These are phyloP conservation scores for Stevia rebaudiana DNA, from an alignment of 140 eudicot species.

Conservation along the genomic window DNA sequence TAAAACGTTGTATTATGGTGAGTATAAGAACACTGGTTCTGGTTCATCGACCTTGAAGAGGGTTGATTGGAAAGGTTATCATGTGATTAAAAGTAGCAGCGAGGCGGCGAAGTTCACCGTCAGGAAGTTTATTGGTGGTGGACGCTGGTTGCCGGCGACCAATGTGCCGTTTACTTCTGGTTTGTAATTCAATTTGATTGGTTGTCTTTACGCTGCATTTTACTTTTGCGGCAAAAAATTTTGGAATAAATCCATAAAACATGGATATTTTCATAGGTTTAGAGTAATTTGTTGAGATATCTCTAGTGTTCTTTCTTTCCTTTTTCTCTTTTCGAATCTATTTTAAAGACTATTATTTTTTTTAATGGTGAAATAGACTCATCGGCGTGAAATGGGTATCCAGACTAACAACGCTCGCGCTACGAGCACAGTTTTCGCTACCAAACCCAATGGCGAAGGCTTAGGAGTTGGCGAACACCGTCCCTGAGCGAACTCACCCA, in stretches of 20 bases:
- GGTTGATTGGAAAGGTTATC: constrained; percentile 74
- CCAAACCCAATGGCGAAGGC: too few relatives aligned
- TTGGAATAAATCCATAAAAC: background rate
- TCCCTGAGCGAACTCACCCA: too few relatives aligned
- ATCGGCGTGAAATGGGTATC: too few relatives aligned
- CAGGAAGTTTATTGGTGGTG: constrained; percentile 52
- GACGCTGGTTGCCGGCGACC: constrained; percentile 64
- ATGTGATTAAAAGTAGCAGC: constrained; percentile 41
- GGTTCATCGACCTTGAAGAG: constrained; percentile 57
- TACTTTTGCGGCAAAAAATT: background rate
- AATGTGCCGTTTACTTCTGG: constrained; percentile 71
- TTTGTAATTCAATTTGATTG: constrained; percentile 27
- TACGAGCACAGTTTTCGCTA: too few relatives aligned
- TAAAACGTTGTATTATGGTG: constrained; percentile 62
- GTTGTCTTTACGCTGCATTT: too few relatives aligned
- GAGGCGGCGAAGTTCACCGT: constrained; percentile 53
- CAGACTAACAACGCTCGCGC: too few relatives aligned
- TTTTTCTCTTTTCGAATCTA: too few relatives aligned
- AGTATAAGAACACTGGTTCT: constrained; percentile 62
- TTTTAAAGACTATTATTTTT: too few relatives aligned
- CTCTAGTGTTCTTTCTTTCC: too few relatives aligned
- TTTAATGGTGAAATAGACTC: too few relatives aligned
- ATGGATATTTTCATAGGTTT: background rate
- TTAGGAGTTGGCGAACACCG: too few relatives aligned
- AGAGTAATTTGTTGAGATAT: background rate